Percentiles rank a stretch among this genome's conserved stretches.
Conservation (phyloP, 192 early-diverging fungal species). For the Backusella australiensis region DNA sequence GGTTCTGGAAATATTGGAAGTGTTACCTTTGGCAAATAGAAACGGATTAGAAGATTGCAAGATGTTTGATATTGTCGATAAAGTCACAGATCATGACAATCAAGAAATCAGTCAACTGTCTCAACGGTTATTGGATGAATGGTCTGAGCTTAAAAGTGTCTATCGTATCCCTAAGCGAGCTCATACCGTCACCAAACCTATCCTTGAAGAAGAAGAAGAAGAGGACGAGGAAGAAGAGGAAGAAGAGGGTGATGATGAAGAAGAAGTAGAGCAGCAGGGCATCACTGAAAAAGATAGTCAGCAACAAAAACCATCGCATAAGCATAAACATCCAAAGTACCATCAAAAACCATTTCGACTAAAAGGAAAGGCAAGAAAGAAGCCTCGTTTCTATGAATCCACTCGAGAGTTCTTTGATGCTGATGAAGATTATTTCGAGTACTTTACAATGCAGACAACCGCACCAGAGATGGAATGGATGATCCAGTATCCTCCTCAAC, state of each 20-base stretch:
- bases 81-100: slow-evolving; percentile 49
- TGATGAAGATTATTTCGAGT: slow-evolving; percentile 31
- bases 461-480: slow-evolving; percentile 15
- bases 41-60: slow-evolving; percentile 78
- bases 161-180: slow-evolving; percentile 58
- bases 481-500: slow-evolving; percentile 10
- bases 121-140: slow-evolving; percentile 45
- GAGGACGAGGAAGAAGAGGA: not conserved
- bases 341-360: not conserved
- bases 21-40: slow-evolving; percentile 74
- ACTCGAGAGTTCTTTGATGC: slow-evolving; percentile 32
- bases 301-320: not conserved
- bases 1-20: slow-evolving; percentile 53
- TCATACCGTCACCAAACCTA: not conserved
- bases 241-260: not conserved
- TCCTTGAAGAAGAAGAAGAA: slow-evolving; percentile 17
- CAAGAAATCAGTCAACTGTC: slow-evolving; percentile 48
- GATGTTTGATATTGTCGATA: slow-evolving; percentile 64
- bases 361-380: slow-evolving; percentile 1
- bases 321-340: not conserved
- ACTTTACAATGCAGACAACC: slow-evolving; percentile 14
- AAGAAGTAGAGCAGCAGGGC: not conserved
- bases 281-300: not conserved
- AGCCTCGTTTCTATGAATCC: slow-evolving; percentile 12
- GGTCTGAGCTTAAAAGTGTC: slow-evolving; percentile 49